Conservation (phyloP, 2,329 filamentous ascomycete species). For the Sclerotinia borealis region DNA sequence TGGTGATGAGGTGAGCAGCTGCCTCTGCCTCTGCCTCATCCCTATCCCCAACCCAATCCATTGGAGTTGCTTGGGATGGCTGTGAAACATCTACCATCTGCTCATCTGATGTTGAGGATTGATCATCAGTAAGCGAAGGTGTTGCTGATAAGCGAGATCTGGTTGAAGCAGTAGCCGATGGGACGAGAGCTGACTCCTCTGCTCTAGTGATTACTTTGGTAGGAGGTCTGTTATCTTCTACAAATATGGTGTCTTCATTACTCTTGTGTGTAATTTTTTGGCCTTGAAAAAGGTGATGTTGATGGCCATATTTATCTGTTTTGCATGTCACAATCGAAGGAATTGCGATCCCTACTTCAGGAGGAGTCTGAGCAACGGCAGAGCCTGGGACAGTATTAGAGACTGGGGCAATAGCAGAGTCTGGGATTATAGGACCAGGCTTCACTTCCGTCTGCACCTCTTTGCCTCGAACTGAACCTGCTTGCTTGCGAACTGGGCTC, state of each 20-base stretch:
- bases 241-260: background rate
- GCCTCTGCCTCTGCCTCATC: too few species aligned
- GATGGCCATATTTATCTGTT: background rate
- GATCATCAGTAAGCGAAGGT: background rate
- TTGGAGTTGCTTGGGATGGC: background rate
- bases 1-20: too few species aligned
- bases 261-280: background rate
- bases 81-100: background rate
- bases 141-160: background rate
- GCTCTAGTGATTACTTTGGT: background rate
- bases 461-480: background rate
- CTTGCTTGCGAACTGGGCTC: too few species aligned
- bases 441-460: background rate
- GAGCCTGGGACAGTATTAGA: background rate
- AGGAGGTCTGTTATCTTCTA: background rate
- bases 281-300: background rate
- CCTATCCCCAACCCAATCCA: background rate
- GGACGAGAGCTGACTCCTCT: background rate
- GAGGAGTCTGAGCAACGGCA: background rate
- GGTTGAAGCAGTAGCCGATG: background rate
- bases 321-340: background rate
- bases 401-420: background rate
- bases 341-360: background rate
- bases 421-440: too few species aligned
- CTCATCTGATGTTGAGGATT: background rate